Base-by-base conservation (phyloP, 352 stramenopile genomes). In the Phytophthora idaei region DNA sequence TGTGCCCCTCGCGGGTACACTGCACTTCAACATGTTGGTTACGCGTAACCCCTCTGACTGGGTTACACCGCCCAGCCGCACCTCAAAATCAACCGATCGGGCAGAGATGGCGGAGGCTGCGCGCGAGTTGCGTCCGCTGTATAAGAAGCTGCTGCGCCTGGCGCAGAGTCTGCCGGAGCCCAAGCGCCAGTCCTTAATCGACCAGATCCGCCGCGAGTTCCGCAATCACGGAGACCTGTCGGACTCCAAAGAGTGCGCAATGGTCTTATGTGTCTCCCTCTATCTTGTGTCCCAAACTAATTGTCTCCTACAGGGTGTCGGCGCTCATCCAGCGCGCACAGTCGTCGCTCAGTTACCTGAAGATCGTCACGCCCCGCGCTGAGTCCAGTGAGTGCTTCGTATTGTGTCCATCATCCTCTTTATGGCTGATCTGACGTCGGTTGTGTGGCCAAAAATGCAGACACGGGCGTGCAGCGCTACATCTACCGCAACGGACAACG, bases 91-190 rank as follows among this genome's bases (percentile, higher is more conserved):
- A 31, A 57, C 3, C 27, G 5, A 70, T 34, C 45, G 49, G 21
- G 21, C 21, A 21, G 21, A 46, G 5, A 88, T 78, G 74, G 54
- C 52, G 25, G 57, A 67, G 14, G 58, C 67, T 5, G 44, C 60
- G 17, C 61, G 71, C 28, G 80, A 89, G 68, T 50, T 92, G 60
- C 80, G 80, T n/a, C 79, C 84, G 45, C 61, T 94, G 62, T 96
- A 94, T 75, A 96, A 94, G 81, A 91, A 90, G 76, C 74, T 96
- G 55, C 71, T 96, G 71, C 74, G 78, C 39, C 64, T 94, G 36
- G 88, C 88, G 47, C 84, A 93, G 74, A 86, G 73, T 57, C 76
- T 94, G 39, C 86, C 88, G 29, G 83, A 83, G 42, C 57, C 64
- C 60, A 93, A 94, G 73, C 83, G 84, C 28, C 74, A 85, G 48